Conservation (phyloP, 129 eudicot genomes). For the Centrapalus pauciflorus region DNA sequence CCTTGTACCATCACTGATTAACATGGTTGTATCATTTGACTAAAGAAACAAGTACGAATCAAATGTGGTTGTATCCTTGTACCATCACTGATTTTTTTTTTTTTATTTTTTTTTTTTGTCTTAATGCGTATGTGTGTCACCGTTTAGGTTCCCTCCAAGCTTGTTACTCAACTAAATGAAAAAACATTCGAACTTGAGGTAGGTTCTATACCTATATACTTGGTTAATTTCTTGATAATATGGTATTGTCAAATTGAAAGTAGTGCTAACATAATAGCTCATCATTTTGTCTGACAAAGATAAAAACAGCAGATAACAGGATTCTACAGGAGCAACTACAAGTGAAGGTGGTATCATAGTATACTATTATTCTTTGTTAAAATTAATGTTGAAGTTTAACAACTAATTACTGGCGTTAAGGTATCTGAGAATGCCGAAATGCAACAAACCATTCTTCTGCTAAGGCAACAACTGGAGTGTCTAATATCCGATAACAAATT, state of each 20-base stretch:
- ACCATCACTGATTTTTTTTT: background rate
- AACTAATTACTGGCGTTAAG: constrained; percentile 24
- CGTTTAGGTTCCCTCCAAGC: constrained; percentile 57
- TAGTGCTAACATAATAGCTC: constrained; percentile 13
- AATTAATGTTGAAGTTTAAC: constrained; percentile 6
- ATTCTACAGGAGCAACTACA: constrained; percentile 82
- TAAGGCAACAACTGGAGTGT: constrained; percentile 65
- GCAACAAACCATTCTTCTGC: constrained; percentile 68
- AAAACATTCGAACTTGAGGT: constrained; percentile 89
- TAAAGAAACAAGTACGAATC: too few relatives aligned
- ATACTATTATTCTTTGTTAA: background rate
- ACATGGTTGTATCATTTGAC: too few relatives aligned
- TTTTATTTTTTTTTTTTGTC: constrained; percentile 3
- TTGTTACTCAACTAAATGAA: constrained; percentile 62
- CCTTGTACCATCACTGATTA: too few relatives aligned
- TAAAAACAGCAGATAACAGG: constrained; percentile 83
- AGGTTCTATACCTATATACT: constrained; percentile 12
- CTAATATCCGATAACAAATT: constrained; percentile 32
- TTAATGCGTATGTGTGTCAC: background rate
- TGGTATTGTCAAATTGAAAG: constrained; percentile 7
- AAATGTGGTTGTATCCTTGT: too few relatives aligned
- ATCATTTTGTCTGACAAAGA: constrained; percentile 33
- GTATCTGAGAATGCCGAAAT: constrained; percentile 68
- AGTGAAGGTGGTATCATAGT: constrained; percentile 45
- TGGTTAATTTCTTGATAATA: background rate